Base-by-base conservation (phyloP, 202 grass and related monocot species). In the Elaeis oleifera region DNA sequence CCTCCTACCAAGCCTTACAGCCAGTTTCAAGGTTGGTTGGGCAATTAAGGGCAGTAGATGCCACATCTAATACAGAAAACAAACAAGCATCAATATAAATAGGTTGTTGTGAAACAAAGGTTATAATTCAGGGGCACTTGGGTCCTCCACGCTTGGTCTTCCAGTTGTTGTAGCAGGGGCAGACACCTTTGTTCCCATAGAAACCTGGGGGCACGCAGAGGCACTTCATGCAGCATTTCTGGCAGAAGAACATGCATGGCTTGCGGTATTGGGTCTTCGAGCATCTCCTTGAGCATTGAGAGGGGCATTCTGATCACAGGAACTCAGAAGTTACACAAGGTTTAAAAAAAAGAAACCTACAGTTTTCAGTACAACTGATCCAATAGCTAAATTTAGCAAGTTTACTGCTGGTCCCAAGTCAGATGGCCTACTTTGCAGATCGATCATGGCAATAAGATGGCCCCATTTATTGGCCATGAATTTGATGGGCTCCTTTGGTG, bases 101-200 rank as follows among this genome's bases (percentile, higher is more conserved):
- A 36, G 27, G 24, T 80, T 56, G 13, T 44, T 25, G 25, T 59
- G 23, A 27, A 18, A 51, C 4, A 55, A 24, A 48, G 18, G 8
- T 8, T 65, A 55, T 32, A 69, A 70, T 58, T 80, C 76, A 92
- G 1, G 89, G 84, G 79, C 89, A 95, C 76, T 95, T 95, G 53
- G 84, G 84, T 2, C 76, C 70, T 2, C 89, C 89, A 16, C 62
- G 59, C 79, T 95, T 83, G 72, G 89, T 95, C 69, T 95, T 95
- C 89, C 89, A 89, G 84, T 89, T 78, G 84, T 85, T 78, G 69
- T 95, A 95, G 84, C 84, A 95, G 36, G 79, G 76, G 72, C 89
- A 95, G 64, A 85, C 84, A 53, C 57, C 58, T 77, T 88, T 95
- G 78, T 95, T 82, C 54, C 89, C 89, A 70, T 88, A 95, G 72